Evolutionary conservation across 139 green algal genomes (phyloP).

Genomic region (Chlamydomonas incerta): DNA sequence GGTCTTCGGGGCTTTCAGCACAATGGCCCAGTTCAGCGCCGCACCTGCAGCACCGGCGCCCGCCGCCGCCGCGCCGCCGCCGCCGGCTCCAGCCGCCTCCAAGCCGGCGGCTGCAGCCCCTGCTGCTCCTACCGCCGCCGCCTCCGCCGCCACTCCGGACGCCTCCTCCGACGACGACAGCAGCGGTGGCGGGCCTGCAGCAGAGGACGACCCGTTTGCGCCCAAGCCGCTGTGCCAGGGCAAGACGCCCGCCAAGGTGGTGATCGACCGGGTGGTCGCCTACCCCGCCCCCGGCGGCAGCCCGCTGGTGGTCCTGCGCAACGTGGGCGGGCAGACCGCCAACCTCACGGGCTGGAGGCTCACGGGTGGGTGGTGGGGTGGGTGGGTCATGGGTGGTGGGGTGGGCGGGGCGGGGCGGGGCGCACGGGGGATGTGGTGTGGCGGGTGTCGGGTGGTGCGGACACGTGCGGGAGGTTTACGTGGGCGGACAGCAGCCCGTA

Average conservation of each 20-base stretch:
- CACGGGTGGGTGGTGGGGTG: neutral
- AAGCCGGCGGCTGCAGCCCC: neutral
- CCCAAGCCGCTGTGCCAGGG: constrained; percentile 47
- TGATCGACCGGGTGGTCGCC: constrained; percentile 60
- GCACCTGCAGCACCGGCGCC: neutral
- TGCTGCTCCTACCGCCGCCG: neutral
- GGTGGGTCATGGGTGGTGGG: no score
- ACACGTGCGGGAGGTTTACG: no score
- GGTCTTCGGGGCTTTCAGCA: neutral
- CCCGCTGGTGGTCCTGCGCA: constrained; percentile 54
- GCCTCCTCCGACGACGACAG: neutral
- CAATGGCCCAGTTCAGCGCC: neutral
- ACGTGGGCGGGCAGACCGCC: constrained; percentile 61
- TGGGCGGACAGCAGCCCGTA: no score
- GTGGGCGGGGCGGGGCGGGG: no score
- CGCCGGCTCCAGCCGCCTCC: neutral
- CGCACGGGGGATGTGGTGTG: no score
- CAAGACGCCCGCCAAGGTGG: constrained; percentile 40
- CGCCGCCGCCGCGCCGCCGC: neutral
- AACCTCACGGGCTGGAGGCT: constrained; percentile 66
- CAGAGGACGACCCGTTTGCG: neutral
- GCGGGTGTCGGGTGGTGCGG: no score
- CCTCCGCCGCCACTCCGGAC: neutral
- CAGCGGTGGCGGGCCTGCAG: neutral
- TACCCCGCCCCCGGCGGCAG: constrained; percentile 26